Base-by-base conservation (phyloP, 768 basidiomycete species). In the Lactarius sp. region DNA sequence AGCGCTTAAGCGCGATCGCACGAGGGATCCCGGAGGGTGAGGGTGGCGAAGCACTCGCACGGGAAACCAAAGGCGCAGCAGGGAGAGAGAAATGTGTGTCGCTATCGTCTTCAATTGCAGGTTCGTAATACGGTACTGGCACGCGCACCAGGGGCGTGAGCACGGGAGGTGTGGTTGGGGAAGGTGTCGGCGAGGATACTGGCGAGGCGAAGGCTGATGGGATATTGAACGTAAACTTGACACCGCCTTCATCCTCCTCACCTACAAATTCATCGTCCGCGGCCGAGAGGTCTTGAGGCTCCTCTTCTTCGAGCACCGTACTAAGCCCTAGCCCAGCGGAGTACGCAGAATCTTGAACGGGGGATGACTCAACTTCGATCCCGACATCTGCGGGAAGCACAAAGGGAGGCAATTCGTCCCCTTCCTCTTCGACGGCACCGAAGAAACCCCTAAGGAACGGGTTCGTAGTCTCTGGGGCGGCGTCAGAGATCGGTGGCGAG, bases 141-240 rank as follows among this genome's bases (percentile, higher is more conserved):
- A 64, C 59, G 51, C 20, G 62, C 34, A 59, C 67, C 14, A 65
- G 60, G 14, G 66, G 54, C 16, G 69, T 65, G 39, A 52, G 59
- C 31, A 39, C 12, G 10, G 52, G 56, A 12, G 66, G 63, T n/a
- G 66, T 63, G 5, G 57, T 56, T 60, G 55, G 66, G 34, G 53
- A 66, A 60, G 44, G 57, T 62, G 60, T 61, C 64, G 13, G 64
- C 47, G 72, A 74, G 55, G 49, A 63, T 61, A 36, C 68, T 37
- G 62, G 14, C 4, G 66, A 65, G n/a, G 70, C 70, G 63, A 64
- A 70, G 16, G 51, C 52, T 4, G 76, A 71, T n/a, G 89, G 85
- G 20, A 85, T 82, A 3, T 82, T 84, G 65, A 91, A 90, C 3
- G 80, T 87, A 68, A 91, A 90, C 65, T 80, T 84, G 70, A 92